Evolutionary conservation across 306 rosid species (phyloP), one percentile per base, ranked within the genome.

Genomic region (Pyrus communis): DNA sequence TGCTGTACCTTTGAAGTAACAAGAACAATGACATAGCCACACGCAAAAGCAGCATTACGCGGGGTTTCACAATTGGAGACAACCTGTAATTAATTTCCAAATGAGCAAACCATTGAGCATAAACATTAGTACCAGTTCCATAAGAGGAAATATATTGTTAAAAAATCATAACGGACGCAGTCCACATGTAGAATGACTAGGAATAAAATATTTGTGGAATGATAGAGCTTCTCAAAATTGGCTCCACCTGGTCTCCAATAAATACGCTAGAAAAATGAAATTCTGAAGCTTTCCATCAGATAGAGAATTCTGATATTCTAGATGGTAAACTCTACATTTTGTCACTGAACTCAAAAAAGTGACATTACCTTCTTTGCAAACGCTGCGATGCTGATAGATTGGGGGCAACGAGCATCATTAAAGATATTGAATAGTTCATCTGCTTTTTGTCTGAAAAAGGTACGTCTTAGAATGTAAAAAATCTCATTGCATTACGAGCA

Each of bases 1-100:
- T 51, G 66, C n/a, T 2, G 79, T 88, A 94, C 98, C 98, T 90
- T 83, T 71, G 95, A 86, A 71, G 91, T 80, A 85, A 92, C 86
- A n/a, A 79, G 89, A 83, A 94, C 95, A 82, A 94, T 82, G 86
- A 90, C 93, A 54, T 85, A 75, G 77, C 87, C 88, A 77, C 84
- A 82, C 49, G 93, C 97, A 86, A 92, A 94, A 76, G 89, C 72
- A 67, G 87, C 87, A 84, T 69, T 82, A 35, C 85, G 87, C 22
- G 87, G 86, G 80, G 65, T 84, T 79, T 58, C 76, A 73, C 85
- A 85, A 65, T 79, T 64, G 69, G 95, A 79, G 78, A 89, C 89
- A 43, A 90, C 85, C 97, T 94, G 96, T 75, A 55, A 76, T 43
- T 59, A 60, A 76, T 43, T 55, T 31, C 77, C 76, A 73, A 58